Evolutionary conservation across 1,284 basidiomycete genomes (phyloP).

Genomic region (Sphagnurus paluster): DNA sequence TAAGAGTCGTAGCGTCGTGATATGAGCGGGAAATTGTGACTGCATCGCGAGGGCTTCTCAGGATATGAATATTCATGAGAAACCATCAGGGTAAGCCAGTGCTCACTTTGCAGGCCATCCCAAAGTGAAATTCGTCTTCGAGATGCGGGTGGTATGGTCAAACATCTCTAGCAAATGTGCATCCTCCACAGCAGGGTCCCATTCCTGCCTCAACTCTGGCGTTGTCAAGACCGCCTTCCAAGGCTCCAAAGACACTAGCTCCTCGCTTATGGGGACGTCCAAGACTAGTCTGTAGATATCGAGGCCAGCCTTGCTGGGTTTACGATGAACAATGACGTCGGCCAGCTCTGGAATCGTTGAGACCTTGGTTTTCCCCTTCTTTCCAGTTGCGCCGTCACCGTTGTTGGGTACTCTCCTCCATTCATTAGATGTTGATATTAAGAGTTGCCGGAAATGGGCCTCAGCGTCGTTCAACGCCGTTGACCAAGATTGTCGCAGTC

Average conservation of each 20-base stretch:
- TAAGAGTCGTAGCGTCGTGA: conserved; percentile 78
- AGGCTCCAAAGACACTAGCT: conserved; percentile 66
- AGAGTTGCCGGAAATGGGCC: conserved; percentile 64
- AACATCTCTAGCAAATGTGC: conserved; percentile 85
- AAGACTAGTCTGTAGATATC: conserved; percentile 81
- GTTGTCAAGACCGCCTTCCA: conserved; percentile 86
- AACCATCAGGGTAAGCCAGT: neutral
- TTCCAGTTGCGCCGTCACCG: conserved; percentile 40
- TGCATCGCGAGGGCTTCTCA: conserved; percentile 81
- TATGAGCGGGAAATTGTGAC: conserved; percentile 89
- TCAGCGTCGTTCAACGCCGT: conserved; percentile 70
- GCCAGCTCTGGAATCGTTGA: conserved; percentile 54
- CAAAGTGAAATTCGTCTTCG: conserved; percentile 87
- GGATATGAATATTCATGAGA: conserved; percentile 7
- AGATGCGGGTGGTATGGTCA: conserved; percentile 83
- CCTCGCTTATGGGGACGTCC: conserved; percentile 71
- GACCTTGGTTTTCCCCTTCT: conserved; percentile 62
- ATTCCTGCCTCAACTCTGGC: conserved; percentile 83
- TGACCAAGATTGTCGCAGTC: conserved; percentile 76
- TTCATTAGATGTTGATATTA: conserved; percentile 62
- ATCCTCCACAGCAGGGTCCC: conserved; percentile 92
- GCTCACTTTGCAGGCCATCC: conserved; percentile 97
- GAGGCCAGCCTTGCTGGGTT: conserved; percentile 64
- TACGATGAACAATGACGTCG: conserved; percentile 73
- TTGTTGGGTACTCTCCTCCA: conserved; percentile 70